phyloP scores from a whole-genome alignment of 441 rosid species.

The Raphanus hybrid region DNA sequence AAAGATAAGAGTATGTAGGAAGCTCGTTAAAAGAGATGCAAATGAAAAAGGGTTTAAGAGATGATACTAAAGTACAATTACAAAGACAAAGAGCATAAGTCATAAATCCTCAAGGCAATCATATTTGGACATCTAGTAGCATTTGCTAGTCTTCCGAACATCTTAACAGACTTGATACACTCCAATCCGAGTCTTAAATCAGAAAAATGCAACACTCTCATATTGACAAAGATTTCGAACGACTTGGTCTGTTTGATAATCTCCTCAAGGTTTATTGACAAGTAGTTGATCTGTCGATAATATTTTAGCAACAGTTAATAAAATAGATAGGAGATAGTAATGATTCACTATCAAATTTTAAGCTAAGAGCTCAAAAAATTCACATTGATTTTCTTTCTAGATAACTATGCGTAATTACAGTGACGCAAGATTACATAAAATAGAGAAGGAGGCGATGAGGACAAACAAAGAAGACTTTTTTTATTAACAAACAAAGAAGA shows the following conservation, averaged over 20 bases:
- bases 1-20: neutral
- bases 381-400: neutral
- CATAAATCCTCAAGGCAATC: neutral
- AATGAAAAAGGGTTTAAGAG: neutral
- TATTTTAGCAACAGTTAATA: neutral
- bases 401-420: neutral
- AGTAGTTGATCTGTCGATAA: neutral
- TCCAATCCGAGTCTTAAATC: neutral
- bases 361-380: neutral
- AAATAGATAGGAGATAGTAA: neutral
- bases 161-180: neutral
- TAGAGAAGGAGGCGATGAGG: neutral
- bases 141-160: neutral
- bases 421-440: conserved; percentile 9
- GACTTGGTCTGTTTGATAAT: neutral
- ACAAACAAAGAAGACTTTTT: conserved; percentile 2
- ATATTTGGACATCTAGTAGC: neutral
- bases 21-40: neutral
- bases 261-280: no score
- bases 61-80: neutral
- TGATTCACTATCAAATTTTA: neutral
- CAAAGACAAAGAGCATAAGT: neutral
- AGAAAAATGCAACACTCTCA: neutral
- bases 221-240: neutral
- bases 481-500: neutral